Percentiles rank a stretch among this genome's conserved stretches.
Conservation (phyloP, 768 basidiomycete genomes). For the Lepiota venenata region DNA sequence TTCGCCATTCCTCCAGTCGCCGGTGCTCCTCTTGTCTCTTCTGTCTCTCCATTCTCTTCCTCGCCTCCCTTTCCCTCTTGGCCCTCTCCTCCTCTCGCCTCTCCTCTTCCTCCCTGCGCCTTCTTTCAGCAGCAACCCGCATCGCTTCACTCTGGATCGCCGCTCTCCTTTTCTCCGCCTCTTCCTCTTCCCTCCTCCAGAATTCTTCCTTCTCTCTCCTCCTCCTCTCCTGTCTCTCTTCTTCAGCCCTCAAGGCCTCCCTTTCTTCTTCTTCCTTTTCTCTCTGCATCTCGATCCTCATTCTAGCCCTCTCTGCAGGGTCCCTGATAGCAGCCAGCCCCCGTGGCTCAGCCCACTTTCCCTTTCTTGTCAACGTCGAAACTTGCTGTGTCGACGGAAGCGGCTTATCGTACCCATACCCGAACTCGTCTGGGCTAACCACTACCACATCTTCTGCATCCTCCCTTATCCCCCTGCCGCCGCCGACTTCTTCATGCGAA, state of each 20-base stretch:
- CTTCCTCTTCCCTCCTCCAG: conserved; percentile 37
- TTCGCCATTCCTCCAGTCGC: conserved; percentile 50
- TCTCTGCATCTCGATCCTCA: conserved; percentile 26
- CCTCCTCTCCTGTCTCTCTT: conserved; percentile 34
- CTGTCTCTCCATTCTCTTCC: conserved; percentile 42
- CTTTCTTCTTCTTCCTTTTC: conserved; percentile 41
- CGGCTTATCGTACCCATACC: neutral
- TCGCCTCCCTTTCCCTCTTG: conserved; percentile 41
- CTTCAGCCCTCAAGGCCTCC: conserved; percentile 41
- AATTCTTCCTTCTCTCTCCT: conserved; percentile 41
- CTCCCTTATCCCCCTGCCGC: neutral
- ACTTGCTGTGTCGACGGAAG: neutral
- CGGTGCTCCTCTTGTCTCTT: conserved; percentile 48
- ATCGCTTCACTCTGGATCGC: conserved; percentile 39
- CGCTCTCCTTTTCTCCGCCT: conserved; percentile 36
- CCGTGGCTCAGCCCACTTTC: conserved; percentile 10
- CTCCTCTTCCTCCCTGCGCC: conserved; percentile 35
- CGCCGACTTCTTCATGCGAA: conserved; percentile 6
- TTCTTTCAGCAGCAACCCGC: conserved; percentile 32
- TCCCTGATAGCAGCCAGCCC: conserved; percentile 16
- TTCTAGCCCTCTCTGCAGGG: conserved; percentile 30
- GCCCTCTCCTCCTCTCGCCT: conserved; percentile 45
- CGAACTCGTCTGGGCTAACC: conserved; percentile 2
- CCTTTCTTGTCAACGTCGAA: neutral
- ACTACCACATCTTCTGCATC: conserved; percentile 3